phyloP scores from a whole-genome alignment of 495 filamentous ascomycete species.

The Aspergillus sclerotiicarbonarius region DNA sequence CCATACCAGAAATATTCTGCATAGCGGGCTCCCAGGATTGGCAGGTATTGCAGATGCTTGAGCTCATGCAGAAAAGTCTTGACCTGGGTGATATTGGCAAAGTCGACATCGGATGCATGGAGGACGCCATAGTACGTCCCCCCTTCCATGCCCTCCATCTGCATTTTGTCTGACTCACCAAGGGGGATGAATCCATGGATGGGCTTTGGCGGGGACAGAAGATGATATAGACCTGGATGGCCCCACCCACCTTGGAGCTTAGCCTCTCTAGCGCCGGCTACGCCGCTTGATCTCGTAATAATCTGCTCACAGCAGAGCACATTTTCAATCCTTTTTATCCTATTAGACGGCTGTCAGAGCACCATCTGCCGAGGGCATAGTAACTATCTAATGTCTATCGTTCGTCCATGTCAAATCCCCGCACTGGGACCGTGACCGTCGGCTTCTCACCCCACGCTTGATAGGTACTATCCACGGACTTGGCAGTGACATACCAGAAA shows the following conservation, averaged over 20 bases:
- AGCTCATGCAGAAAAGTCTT: neutral
- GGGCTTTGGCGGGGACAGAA: neutral
- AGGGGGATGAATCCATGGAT: neutral
- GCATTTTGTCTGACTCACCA: neutral
- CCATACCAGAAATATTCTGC: conserved; percentile 1
- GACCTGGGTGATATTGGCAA: neutral
- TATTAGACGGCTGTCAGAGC: neutral
- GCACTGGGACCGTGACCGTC: too few relatives aligned
- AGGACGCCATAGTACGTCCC: neutral
- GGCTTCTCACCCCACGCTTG: too few relatives aligned
- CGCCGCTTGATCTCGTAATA: neutral
- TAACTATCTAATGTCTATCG: neutral
- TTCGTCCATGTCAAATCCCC: too few relatives aligned
- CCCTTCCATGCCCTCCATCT: neutral
- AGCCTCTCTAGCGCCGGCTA: neutral
- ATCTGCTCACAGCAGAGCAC: neutral
- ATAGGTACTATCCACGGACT: too few relatives aligned
- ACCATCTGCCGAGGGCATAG: neutral
- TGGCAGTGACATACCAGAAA: too few relatives aligned
- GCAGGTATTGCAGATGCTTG: neutral
- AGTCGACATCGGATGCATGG: neutral
- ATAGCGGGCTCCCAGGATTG: neutral
- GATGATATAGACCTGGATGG: neutral
- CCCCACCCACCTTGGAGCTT: neutral
- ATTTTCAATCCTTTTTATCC: neutral